Evolutionary conservation across 2,329 filamentous ascomycete genomes (phyloP).

Genomic region (Trichoderma atrobrunneum): DNA sequence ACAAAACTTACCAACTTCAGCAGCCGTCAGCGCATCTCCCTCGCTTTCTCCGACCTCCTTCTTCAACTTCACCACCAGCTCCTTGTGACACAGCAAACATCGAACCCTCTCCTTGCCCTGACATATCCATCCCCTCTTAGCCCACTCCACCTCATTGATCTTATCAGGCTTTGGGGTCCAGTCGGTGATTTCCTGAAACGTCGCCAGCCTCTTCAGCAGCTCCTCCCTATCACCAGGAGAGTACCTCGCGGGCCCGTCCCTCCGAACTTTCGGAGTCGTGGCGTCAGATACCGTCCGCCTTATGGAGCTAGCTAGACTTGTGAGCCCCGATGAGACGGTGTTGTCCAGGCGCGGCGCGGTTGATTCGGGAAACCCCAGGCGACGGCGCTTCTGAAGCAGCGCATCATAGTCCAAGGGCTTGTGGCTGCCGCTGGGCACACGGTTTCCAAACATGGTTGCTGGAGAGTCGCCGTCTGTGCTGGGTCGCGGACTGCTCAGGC

Average conservation of each 20-base stretch:
- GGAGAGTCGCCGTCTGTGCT: conserved; percentile 16
- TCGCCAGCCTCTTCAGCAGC: conserved; percentile 76
- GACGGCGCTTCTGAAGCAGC: conserved; percentile 52
- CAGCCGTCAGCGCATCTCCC: conserved; percentile 51
- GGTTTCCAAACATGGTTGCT: conserved; percentile 13
- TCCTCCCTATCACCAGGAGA: conserved; percentile 81
- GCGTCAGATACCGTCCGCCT: conserved; percentile 24
- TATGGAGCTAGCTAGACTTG: conserved; percentile 24
- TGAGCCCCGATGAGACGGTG: conserved; percentile 22
- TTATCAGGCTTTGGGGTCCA: conserved; percentile 91
- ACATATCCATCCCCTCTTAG: conserved; percentile 88
- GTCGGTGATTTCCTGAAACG: conserved; percentile 84
- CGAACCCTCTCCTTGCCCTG: conserved; percentile 78
- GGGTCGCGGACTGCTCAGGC: conserved; percentile 49
- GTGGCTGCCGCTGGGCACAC: conserved; percentile 18
- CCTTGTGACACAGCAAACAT: conserved; percentile 80
- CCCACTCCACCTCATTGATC: conserved; percentile 91
- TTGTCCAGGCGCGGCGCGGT: conserved; percentile 33
- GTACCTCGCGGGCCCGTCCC: conserved; percentile 60
- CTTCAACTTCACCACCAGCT: conserved; percentile 77
- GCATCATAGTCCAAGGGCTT: conserved; percentile 35
- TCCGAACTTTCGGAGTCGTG: conserved; percentile 24
- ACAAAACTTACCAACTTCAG: conserved; percentile 51
- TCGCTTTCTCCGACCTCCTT: conserved; percentile 57
- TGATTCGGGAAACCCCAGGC: conserved; percentile 45